Base-by-base conservation (phyloP, 1,284 basidiomycete genomes). In the Inonotus obliquus region DNA sequence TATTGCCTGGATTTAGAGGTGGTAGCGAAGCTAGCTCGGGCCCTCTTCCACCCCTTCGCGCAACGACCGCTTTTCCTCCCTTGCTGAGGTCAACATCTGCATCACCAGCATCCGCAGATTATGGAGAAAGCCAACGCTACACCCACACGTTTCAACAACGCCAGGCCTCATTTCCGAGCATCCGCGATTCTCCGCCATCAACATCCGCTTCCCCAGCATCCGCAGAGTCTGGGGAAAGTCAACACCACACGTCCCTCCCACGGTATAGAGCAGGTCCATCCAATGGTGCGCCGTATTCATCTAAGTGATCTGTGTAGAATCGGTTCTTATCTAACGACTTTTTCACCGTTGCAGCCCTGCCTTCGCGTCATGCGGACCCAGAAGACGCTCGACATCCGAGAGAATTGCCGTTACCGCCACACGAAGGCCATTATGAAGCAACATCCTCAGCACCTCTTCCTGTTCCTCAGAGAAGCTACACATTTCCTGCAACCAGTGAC, bases 171-270 rank as follows among this genome's bases (percentile, higher is more conserved):
- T 27, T 59, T 45, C 37, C 57, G 13, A 23, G 45, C 45, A 9
- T 32, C 32, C 32, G 32, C 9, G 32, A n/a, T n/a, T n/a, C 32
- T 32, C 9, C 32, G 32, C 32, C 32, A 32, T 32, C 32, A 4
- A 32, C 32, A 32, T 4, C 32, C 4, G 9, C 9, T 32, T 9
- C 4, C 9, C 32, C 32, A 32, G 4, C 32, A n/a, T n/a, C n/a
- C n/a, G n/a, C n/a, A n/a, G 21, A 29, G 45, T 19, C n/a, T 44
- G 29, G 39, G 41, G 52, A 41, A 47, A 38, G 52, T 39, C 54
- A 39, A 23, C 38, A 52, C 23, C 19, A 38, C 51, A 54, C 59
- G 52, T 60, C 59, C 59, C 59, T 60, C 59, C 53, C 59, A 60
- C 32, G 59, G 52, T 60, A 60, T 60, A 45, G 52, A 54, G 39